phyloP scores from a whole-genome alignment of 2,329 filamentous ascomycete species.

The Furcasterigmium furcatum region DNA sequence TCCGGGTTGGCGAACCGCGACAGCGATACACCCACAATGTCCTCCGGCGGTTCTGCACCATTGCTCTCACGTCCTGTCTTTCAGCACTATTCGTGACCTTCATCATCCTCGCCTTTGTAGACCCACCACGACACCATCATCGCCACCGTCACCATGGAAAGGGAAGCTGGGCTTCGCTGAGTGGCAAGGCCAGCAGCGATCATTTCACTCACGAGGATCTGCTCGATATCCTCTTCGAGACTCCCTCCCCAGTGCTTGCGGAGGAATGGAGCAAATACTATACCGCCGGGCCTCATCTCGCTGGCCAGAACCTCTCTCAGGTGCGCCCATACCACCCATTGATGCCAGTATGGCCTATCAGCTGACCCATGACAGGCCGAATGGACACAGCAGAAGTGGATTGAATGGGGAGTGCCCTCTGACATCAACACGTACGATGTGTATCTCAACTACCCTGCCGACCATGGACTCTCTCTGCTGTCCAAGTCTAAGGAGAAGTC shows the following conservation, averaged over 20 bases:
- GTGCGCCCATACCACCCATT: constrained; percentile 22
- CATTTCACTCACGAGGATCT: constrained; percentile 45
- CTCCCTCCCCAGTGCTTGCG: constrained; percentile 52
- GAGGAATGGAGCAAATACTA: constrained; percentile 78
- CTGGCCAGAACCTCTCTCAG: constrained; percentile 75
- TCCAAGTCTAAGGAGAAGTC: constrained; percentile 38
- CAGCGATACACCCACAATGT: constrained; percentile 57
- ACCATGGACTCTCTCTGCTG: constrained; percentile 66
- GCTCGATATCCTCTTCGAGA: constrained; percentile 53
- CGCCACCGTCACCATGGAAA: constrained; percentile 21
- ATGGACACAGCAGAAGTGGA: constrained; percentile 74
- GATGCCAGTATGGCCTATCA: background rate
- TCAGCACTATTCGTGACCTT: constrained; percentile 48
- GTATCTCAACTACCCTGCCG: constrained; percentile 74
- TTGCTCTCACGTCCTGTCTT: constrained; percentile 54
- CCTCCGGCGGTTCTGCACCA: constrained; percentile 63
- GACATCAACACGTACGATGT: constrained; percentile 69
- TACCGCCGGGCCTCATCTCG: constrained; percentile 71
- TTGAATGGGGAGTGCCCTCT: constrained; percentile 65
- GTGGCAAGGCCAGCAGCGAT: constrained; percentile 4
- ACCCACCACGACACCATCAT: constrained; percentile 31
- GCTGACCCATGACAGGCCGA: constrained; percentile 43
- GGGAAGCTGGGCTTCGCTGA: constrained; percentile 15
- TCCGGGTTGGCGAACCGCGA: constrained; percentile 50
- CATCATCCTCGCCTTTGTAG: constrained; percentile 41